Evolutionary conservation across 805 yeast species (phyloP).

Genomic region (Teunomyces atbi): DNA sequence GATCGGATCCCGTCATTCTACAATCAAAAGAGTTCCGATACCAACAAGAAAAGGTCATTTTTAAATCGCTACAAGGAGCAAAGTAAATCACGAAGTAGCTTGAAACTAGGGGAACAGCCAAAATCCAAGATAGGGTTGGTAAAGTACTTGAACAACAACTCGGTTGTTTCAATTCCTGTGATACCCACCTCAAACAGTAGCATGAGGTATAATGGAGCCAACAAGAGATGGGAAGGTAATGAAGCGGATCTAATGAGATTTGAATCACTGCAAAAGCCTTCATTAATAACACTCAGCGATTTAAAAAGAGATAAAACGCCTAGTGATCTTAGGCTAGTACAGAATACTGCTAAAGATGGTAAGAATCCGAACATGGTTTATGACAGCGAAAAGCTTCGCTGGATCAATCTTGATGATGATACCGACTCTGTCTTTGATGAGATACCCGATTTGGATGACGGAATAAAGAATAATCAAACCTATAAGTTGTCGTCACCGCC

Average conservation of each 20-base stretch:
- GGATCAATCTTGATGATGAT: conserved; percentile 49
- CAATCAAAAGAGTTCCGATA: conserved; percentile 9
- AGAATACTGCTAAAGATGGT: conserved; percentile 4
- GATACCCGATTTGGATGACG: conserved; percentile 43
- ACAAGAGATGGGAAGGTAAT: conserved; percentile 64
- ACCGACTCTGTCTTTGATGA: conserved; percentile 48
- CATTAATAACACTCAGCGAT: conserved; percentile 33
- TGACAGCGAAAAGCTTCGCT: conserved; percentile 54
- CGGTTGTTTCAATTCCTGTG: conserved; percentile 10
- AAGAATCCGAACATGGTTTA: conserved; percentile 52
- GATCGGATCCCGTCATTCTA: conserved; percentile 45
- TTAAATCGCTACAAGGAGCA: conserved; percentile 26
- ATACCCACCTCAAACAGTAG: conserved; percentile 19
- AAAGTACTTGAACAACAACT: conserved; percentile 24
- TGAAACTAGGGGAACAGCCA: conserved; percentile 1
- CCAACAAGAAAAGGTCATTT: conserved; percentile 22
- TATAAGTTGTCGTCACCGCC: conserved; percentile 8
- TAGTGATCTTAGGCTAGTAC: not conserved
- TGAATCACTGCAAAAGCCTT: conserved; percentile 41
- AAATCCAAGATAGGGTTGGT: conserved; percentile 28
- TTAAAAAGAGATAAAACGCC: conserved; percentile 12
- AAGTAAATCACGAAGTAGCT: not conserved
- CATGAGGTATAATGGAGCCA: conserved; percentile 54
- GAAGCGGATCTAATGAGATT: conserved; percentile 55
- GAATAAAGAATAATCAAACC: not conserved